Percentiles rank a stretch among this genome's conserved stretches.
phyloP scores from a whole-genome alignment of 2,329 filamentous ascomycete genomes.

The Lasiodiplodia sp. region DNA sequence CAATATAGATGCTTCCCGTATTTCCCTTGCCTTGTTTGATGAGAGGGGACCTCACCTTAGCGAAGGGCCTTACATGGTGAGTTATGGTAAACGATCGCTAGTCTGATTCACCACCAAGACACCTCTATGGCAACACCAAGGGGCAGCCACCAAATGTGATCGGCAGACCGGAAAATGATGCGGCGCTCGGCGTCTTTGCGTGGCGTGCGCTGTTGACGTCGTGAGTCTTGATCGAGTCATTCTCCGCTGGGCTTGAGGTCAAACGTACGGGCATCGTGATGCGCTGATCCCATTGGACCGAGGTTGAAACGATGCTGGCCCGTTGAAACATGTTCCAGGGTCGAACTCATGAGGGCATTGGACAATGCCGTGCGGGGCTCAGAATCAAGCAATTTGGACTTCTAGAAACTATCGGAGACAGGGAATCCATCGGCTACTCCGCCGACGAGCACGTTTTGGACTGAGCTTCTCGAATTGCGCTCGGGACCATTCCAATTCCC shows the following conservation, averaged over 20 bases:
- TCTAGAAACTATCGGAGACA: not conserved
- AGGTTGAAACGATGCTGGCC: conserved; percentile 4
- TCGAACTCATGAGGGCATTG: not conserved
- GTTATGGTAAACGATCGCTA: not conserved
- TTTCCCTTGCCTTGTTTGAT: conserved; percentile 25
- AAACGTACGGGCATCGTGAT: conserved; percentile 2
- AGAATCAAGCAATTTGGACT: conserved; percentile 1
- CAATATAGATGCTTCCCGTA: conserved; percentile 3
- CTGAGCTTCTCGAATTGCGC: not conserved
- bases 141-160: not conserved
- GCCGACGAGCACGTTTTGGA: not conserved
- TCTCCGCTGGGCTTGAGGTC: not conserved
- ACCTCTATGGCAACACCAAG: not conserved
- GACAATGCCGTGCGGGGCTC: not conserved
- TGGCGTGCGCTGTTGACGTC: not conserved
- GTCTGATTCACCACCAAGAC: not conserved
- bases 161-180: conserved; percentile 2
- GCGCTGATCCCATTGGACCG: not conserved
- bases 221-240: not conserved
- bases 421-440: not conserved
- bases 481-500: not conserved
- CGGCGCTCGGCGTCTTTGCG: not conserved
- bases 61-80: not conserved
- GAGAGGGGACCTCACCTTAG: conserved; percentile 13
- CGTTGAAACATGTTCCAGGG: conserved; percentile 21